These are phyloP conservation scores for Calophaca sinica DNA, from an alignment of 306 rosid genomes.

Conservation along the genomic window DNA sequence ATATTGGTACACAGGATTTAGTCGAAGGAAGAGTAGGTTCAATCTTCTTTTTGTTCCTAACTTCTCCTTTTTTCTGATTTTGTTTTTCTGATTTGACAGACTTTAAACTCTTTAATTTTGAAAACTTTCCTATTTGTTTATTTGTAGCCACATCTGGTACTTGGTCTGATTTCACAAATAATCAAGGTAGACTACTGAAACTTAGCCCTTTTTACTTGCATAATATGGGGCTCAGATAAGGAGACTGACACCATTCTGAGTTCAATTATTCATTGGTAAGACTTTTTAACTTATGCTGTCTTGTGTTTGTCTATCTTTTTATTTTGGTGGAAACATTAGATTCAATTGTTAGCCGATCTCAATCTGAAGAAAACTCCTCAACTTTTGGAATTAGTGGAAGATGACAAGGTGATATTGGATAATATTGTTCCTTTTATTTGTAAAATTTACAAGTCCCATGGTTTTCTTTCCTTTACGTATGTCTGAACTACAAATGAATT, in stretches of 20 bases:
- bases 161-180: conserved; percentile 96
- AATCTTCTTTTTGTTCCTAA: conserved; percentile 38
- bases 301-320: conserved; percentile 42
- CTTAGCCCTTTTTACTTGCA: conserved; percentile 21
- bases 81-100: conserved; percentile 28
- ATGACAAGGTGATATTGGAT: conserved; percentile 72
- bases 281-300: conserved; percentile 34
- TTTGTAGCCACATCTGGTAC: conserved; percentile 86
- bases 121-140: conserved; percentile 37
- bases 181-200: conserved; percentile 71
- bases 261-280: conserved; percentile 35
- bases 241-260: conserved; percentile 18
- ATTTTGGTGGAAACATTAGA: conserved; percentile 62
- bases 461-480: conserved; percentile 35
- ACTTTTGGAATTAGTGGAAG: conserved; percentile 96
- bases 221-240: conserved; percentile 27
- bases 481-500: conserved; percentile 11
- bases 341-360: conserved; percentile 95
- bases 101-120: conserved; percentile 10
- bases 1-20: conserved; percentile 94
- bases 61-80: conserved; percentile 17
- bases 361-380: conserved; percentile 99
- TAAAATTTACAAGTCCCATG: conserved; percentile 14
- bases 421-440: conserved; percentile 29
- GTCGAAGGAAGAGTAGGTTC: conserved; percentile 91